Base-by-base conservation (phyloP, 805 yeast species). In the Brettanomyces nanus region DNA sequence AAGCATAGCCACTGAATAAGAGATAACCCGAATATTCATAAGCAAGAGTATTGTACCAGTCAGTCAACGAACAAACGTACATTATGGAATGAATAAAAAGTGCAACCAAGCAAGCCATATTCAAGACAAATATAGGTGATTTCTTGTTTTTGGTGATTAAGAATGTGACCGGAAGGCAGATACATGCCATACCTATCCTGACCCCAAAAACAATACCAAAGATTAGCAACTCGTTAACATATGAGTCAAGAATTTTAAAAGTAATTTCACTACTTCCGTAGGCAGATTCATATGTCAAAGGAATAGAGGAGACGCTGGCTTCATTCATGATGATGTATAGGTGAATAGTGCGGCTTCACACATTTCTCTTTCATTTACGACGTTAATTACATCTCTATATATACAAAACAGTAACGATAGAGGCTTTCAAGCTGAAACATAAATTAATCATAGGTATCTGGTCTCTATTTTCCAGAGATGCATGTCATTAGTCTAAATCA, bases 91-190 rank as follows among this genome's bases (percentile, higher is more conserved):
- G 80, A 13, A 86, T 40, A 4, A 80, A 56, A 37, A 80, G 59
- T 4, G 77, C 53, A 3, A 73, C 35, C 37, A 90, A 62, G 25
- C 83, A 73, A 3, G 66, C 36, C 53, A 77, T 78, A 57, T 89
- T 87, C 32, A 86, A 59, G n/a, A 78, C 55, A 55, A 85, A 90
- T 21, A 86, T 73, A 6, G 87, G 84, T 0, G 89, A 75, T 18
- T 58, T 68, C 47, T 68, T 74, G 41, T 71, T 73, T 38, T 68
- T 71, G 2, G 75, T 66, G 6, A 71, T 58, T 41, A 78, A 54
- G 48, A 70, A 65, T 31, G 78, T 58, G 4, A 68, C 46, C 11
- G 71, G 55, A 4, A 66, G 54, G 10, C 71, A 55, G 37, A 73
- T 52, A 4, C 77, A 66, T 2, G 75, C 68, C 29, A 78, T 66